Evolutionary conservation across 2,329 filamentous ascomycete genomes (phyloP), one percentile per base, ranked within the genome.

Genomic region (Xylariaceae sp.): DNA sequence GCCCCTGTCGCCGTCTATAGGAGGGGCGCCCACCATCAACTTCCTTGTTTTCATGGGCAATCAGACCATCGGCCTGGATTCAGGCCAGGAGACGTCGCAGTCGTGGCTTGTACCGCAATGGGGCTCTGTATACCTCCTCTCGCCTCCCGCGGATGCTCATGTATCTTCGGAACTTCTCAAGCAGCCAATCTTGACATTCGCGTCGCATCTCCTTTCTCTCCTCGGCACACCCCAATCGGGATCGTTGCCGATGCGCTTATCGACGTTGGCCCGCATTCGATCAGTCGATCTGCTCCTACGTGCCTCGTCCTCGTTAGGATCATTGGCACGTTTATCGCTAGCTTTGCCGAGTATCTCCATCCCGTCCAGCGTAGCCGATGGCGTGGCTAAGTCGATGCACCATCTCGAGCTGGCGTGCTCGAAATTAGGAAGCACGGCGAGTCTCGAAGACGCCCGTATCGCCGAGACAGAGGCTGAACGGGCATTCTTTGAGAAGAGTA

Each of bases 401-500:
- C 91, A 95, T 70, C 81, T 99, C 1, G 82, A 90, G 35, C 80
- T 84, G 51, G 88, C 92, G 0, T 97, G 93, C 70, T 79, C 86
- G 23, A 84, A 85, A 56, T 79, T 97, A 1, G 84, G 84, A 42
- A 79, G 78, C 0, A 76, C 77, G 0, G 82, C 86, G 34, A 92
- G 92, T 0, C 77, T 99, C 45, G 83, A 87, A 63, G 87, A 93
- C 71, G 93, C 93, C 0, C 84, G 90, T 8, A 85, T 91, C 51
- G 94, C 94, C 4, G 92, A 97, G 74, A 83, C 85, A 2, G 91
- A 95, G 71, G 93, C 92, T 0, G 94, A 99, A 73, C 86, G 88
- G 62, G 93, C 93, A 0, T 99, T 99, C 75, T 99, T 99, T 67
- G 94, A 99, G 75, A 96, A 96, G 76, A 96, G 90, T 70, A 99